These are phyloP conservation scores for Podila verticillata DNA, from an alignment of 192 early-diverging fungal species.

Conservation along the genomic window DNA sequence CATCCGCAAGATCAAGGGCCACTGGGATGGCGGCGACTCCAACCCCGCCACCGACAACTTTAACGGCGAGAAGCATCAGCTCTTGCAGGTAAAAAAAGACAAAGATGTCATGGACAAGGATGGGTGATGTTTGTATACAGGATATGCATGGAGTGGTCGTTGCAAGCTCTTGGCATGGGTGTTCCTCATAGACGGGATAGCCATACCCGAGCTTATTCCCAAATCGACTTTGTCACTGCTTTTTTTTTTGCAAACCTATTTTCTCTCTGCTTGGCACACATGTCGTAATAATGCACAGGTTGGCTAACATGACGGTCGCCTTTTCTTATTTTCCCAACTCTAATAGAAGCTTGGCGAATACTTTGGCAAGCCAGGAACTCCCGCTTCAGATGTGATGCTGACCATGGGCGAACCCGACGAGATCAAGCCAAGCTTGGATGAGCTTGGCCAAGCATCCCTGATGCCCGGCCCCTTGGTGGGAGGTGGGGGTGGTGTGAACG, in stretches of 20 bases:
- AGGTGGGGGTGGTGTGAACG: not conserved
- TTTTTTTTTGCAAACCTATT: not conserved
- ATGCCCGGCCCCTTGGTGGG: constrained; percentile 41
- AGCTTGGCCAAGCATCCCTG: constrained; percentile 19
- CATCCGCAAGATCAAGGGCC: constrained; percentile 49
- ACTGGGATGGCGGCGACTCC: constrained; percentile 44
- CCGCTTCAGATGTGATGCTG: constrained; percentile 50
- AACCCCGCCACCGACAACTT: constrained; percentile 47
- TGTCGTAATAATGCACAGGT: not conserved
- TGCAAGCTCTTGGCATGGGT: not conserved
- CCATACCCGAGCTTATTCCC: not conserved
- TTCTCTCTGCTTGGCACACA: not conserved
- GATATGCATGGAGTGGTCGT: not conserved
- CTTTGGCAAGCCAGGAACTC: constrained; percentile 55
- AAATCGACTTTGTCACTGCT: not conserved
- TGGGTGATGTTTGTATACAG: not conserved
- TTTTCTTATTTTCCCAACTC: not conserved
- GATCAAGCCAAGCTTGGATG: constrained; percentile 48
- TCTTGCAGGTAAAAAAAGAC: constrained; percentile 38
- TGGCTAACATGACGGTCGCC: not conserved
- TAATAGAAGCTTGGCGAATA: constrained; percentile 57
- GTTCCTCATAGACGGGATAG: not conserved
- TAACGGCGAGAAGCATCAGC: constrained; percentile 52
- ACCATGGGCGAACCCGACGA: constrained; percentile 63
- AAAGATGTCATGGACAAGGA: not conserved